Conservation (phyloP, 176 grass and related monocot species). For the Otatea glauca region DNA sequence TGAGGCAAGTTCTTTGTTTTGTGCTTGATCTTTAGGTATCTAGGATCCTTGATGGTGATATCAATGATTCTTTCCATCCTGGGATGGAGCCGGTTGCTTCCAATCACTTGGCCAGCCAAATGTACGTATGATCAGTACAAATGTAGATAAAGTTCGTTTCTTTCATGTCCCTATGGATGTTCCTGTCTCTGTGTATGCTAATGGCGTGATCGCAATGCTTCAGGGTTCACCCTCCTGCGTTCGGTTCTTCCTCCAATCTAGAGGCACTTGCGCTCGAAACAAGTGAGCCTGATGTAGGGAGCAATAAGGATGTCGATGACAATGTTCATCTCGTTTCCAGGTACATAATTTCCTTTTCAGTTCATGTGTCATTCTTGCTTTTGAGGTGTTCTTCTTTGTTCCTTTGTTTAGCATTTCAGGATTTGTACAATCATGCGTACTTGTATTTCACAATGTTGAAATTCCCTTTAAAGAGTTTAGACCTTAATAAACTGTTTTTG, state of each 20-base stretch:
- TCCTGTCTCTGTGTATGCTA: not conserved
- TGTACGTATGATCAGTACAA: constrained; percentile 32
- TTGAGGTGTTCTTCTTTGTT: not conserved
- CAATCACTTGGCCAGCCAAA: constrained; percentile 28
- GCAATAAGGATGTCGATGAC: constrained; percentile 43
- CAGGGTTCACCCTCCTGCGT: constrained; percentile 68
- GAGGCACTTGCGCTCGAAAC: constrained; percentile 59
- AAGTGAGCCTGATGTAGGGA: constrained; percentile 32
- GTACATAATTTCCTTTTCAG: constrained; percentile 31
- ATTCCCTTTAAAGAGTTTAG: not conserved
- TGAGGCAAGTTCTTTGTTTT: not conserved
- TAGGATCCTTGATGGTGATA: constrained; percentile 45
- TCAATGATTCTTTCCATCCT: constrained; percentile 32
- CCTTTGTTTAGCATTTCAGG: not conserved
- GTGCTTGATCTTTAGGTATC: constrained; percentile 45
- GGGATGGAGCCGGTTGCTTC: constrained; percentile 27
- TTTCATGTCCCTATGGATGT: not conserved
- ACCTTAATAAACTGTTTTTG: not conserved
- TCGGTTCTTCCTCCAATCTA: constrained; percentile 71
- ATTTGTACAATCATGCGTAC: not conserved
- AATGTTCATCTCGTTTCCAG: constrained; percentile 59
- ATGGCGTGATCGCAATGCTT: not conserved
- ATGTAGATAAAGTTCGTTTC: not conserved
- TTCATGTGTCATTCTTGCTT: not conserved
- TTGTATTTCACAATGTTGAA: not conserved